Percentiles rank a stretch among this genome's conserved stretches.
These are phyloP conservation scores for Ophiostoma populinum DNA, from an alignment of 2,329 filamentous ascomycete genomes.

Conservation along the genomic window DNA sequence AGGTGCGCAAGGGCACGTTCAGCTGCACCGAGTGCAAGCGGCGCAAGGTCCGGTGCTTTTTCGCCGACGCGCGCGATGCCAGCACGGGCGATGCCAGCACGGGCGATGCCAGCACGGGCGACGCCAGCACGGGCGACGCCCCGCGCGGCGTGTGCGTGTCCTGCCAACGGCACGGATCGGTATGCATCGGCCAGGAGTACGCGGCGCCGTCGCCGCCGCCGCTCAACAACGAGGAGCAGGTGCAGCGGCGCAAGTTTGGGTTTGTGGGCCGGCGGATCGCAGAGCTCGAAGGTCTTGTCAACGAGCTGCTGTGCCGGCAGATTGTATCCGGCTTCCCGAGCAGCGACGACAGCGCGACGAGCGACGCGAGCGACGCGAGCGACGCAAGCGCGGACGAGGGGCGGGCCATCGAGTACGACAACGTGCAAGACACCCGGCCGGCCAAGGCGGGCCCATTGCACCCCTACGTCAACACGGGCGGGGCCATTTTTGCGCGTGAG, in stretches of 20 bases:
- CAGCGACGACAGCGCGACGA: not conserved
- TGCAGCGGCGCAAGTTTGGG: slow-evolving; percentile 3
- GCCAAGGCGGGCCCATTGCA: too few species aligned
- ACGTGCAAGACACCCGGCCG: too few species aligned
- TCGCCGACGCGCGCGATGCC: slow-evolving; percentile 12
- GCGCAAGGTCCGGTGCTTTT: slow-evolving; percentile 32
- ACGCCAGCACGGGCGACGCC: not conserved
- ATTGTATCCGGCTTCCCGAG: not conserved
- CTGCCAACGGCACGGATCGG: slow-evolving; percentile 24
- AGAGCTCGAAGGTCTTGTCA: slow-evolving; percentile 21
- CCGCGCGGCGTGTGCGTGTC: slow-evolving; percentile 21
- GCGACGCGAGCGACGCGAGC: not conserved
- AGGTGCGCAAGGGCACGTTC: slow-evolving; percentile 32
- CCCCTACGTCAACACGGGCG: too few species aligned
- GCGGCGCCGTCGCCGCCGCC: slow-evolving; percentile 5
- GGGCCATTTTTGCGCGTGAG: too few species aligned
- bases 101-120: not conserved
- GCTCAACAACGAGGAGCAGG: slow-evolving; percentile 1
- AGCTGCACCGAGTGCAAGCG: slow-evolving; percentile 38
- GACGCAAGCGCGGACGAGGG: not conserved
- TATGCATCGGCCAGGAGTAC: slow-evolving; percentile 29
- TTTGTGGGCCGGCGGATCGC: slow-evolving; percentile 7
- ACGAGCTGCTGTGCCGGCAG: slow-evolving; percentile 15
- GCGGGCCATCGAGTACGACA: too few species aligned
- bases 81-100: not conserved